Base-by-base conservation (phyloP, 257 asterid species). In the Datura wrightii region DNA sequence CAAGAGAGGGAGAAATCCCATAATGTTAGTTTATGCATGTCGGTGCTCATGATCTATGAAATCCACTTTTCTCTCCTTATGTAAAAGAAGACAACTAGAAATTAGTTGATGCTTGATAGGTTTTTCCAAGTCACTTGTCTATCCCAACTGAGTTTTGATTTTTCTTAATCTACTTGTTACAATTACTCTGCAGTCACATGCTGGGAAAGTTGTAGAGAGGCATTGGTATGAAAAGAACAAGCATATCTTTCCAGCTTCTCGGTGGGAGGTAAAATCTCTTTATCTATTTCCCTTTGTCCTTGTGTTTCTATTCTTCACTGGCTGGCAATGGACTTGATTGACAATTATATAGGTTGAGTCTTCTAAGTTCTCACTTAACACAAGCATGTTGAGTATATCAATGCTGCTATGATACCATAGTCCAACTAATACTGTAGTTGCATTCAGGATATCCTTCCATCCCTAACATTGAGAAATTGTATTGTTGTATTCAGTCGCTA, bases 181-280 rank as follows among this genome's bases (percentile, higher is more conserved):
- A 14, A 76, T 52, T 50, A 14, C 6, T 50, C 6, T 31, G 59
- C 82, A 96, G 98, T 97, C 99, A 0, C 99, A 97, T 94, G 99
- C 99, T 87, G 99, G 99, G 79, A 97, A 97, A 91, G 99, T 97
- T 85, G 99, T 97, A 53, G 99, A 97, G 92, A 90, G 99, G 87
- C 99, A 97, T 86, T 97, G 99, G 98, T 97, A 97, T 80, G 98
- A 97, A 88, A 97, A 97, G 96, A 97, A 97, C 90, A 97, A 97
- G 88, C 99, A 97, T 89, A 97, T 97, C 42, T 97, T 97, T 88
- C 99, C 99, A 6, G 99, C 99, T 83, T 97, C 98, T 62, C 93
- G 99, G 81, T 97, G 99, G 99, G 99, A 97, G 99, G 99, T 96
- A 89, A 54, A 55, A 62, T 39, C 79, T 84, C 69, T 59, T 31